Conservation (phyloP, 2,329 filamentous ascomycete genomes). For the Colletotrichum incanum region DNA sequence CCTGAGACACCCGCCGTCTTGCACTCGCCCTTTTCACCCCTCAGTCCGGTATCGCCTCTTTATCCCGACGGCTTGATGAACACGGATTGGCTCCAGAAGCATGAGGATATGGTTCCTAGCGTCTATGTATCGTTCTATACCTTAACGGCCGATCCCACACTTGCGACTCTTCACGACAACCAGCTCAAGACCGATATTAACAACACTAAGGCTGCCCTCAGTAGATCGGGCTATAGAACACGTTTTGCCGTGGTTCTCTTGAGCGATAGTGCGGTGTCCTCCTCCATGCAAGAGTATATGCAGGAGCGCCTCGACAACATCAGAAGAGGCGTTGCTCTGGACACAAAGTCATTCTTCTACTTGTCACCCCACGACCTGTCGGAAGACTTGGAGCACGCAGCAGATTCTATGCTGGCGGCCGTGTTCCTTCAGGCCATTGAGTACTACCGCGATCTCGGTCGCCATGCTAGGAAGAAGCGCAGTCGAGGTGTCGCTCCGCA, state of each 20-base stretch:
- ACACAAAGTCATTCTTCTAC: slow-evolving; percentile 89
- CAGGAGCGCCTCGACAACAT: slow-evolving; percentile 84
- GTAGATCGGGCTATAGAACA: slow-evolving; percentile 82
- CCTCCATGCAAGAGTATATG: slow-evolving; percentile 71
- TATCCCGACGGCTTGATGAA: slow-evolving; percentile 94
- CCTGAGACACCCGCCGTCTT: slow-evolving; percentile 70
- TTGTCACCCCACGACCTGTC: slow-evolving; percentile 81
- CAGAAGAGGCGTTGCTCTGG: slow-evolving; percentile 83
- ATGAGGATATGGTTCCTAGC: slow-evolving; percentile 87
- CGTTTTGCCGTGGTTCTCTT: slow-evolving; percentile 84
- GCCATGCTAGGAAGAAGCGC: slow-evolving; percentile 90
- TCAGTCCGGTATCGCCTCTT: slow-evolving; percentile 85
- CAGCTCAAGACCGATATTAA: slow-evolving; percentile 91
- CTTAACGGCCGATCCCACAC: slow-evolving; percentile 80
- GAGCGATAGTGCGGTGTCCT: slow-evolving; percentile 70
- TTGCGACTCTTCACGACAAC: slow-evolving; percentile 86
- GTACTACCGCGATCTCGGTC: slow-evolving; percentile 95
- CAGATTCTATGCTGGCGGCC: slow-evolving; percentile 79
- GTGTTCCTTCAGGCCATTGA: slow-evolving; percentile 85
- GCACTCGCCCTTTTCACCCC: slow-evolving; percentile 92
- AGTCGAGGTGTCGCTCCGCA: slow-evolving; percentile 83
- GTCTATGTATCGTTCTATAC: slow-evolving; percentile 86
- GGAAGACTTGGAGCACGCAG: slow-evolving; percentile 81
- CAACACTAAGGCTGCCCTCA: slow-evolving; percentile 78
- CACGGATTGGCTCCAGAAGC: slow-evolving; percentile 87